A percentile compares a stretch with the other conserved stretches of the same genome.
Conservation (phyloP, 495 filamentous ascomycete species). For the Trichoderma erinaceum region DNA sequence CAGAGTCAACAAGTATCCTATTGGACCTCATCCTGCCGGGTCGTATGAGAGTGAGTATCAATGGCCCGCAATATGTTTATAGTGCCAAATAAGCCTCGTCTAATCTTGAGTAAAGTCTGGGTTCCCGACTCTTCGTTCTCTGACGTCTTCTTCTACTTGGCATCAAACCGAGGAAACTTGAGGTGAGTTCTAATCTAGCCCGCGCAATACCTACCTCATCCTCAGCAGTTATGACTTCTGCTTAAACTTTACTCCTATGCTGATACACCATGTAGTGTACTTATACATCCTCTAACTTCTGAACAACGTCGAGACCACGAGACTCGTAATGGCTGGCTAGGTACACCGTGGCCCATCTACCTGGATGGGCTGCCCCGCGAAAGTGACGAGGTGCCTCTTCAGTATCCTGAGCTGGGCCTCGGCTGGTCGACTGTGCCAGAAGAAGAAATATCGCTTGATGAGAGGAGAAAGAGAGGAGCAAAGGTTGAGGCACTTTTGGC, state of each 20-base stretch:
- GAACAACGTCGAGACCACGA: slow-evolving; percentile 16
- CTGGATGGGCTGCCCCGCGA: slow-evolving; percentile 13
- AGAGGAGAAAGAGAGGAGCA: slow-evolving; percentile 13
- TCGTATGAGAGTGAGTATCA: slow-evolving; percentile 13
- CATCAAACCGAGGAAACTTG: slow-evolving; percentile 15
- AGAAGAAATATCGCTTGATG: slow-evolving; percentile 14
- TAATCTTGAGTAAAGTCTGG: slow-evolving; percentile 12
- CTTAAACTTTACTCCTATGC: not conserved
- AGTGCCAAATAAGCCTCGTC: not conserved
- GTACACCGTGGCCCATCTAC: slow-evolving; percentile 17
- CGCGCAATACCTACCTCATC: not conserved
- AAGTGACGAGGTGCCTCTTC: slow-evolving; percentile 12
- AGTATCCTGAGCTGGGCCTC: slow-evolving; percentile 16
- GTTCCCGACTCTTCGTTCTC: slow-evolving; percentile 17
- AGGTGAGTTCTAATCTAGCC: not conserved
- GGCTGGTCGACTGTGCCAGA: slow-evolving; percentile 14
- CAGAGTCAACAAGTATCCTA: slow-evolving; percentile 14
- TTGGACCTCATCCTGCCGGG: slow-evolving; percentile 15
- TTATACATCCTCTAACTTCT: slow-evolving; percentile 13
- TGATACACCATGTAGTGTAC: not conserved
- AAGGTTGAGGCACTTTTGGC: slow-evolving; percentile 14
- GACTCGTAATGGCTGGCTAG: slow-evolving; percentile 15
- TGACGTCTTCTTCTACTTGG: slow-evolving; percentile 17
- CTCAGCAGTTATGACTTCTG: not conserved
- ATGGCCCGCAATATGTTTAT: not conserved